Base-by-base conservation (phyloP, 2,329 filamentous ascomycete species). In the Talaromyces albobiverticillius region DNA sequence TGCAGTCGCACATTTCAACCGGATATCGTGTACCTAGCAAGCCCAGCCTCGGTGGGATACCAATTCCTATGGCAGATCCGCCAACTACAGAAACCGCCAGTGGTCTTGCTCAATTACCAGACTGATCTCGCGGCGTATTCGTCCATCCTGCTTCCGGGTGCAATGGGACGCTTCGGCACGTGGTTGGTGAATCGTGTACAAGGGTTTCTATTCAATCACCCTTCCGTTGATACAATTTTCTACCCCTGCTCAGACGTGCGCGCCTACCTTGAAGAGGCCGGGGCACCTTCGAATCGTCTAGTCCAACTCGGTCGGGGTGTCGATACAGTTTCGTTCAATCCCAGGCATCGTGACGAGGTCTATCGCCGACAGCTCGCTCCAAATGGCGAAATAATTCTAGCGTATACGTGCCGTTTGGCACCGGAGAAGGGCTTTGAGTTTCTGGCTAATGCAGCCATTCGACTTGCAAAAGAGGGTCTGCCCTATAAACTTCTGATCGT, bases 341-440 rank as follows among this genome's bases (percentile, higher is more conserved):
- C 85, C 0, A 63, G 57, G 0, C 76, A 75, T 51, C 73, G 81
- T 45, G 82, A 76, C 59, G 74, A 81, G 5, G 65, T 70, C 3
- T 76, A 85, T 54, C 77, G 84, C 14, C 71, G 67, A 8, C 61
- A 77, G 48, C 75, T 88, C 23, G 84, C 84, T 0, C 83, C 84
- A 0, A 77, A 82, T 48, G 82, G 81, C 36, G 84, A 88, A 65
- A 74, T 85, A 57, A 81, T 89, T 43, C 78, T 89, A 23, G 76
- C 86, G 51, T 87, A 81, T 31, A 84, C 88, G 9, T 85, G 84
- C 3, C 80, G 86, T 26, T 74, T 89, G 22, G 85, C 86, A 0
- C 84, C 83, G 1, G 86, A 89, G 64, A 89, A 89, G 64, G 85
- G 86, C 0, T 88, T 88, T 61, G 81, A 82, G 43, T 89, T 88